Percentiles rank a stretch among this genome's conserved stretches.
These are phyloP conservation scores for Diophrys sp. DNA, from an alignment of 73 alveolate genomes.

Conservation along the genomic window DNA sequence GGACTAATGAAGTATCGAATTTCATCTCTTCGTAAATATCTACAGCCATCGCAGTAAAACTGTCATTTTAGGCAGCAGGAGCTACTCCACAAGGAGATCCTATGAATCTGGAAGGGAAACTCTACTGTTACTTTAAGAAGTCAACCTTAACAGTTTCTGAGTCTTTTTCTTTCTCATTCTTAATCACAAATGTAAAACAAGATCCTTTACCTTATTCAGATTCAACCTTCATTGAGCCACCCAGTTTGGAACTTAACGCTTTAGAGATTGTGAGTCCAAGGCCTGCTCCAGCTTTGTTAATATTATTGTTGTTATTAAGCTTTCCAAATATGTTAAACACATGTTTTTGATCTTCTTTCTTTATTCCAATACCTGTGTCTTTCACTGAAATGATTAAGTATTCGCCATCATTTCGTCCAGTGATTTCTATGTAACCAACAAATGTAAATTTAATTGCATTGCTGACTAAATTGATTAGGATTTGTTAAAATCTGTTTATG, in stretches of 20 bases:
- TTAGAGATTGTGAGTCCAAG: constrained; percentile 4
- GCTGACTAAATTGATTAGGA: no score
- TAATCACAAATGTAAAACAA: not conserved
- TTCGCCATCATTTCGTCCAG: not conserved
- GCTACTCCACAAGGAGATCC: no score
- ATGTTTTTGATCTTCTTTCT: not conserved
- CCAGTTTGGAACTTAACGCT: not conserved
- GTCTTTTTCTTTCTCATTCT: not conserved
- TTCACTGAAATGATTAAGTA: not conserved
- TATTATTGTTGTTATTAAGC: constrained; percentile 1
- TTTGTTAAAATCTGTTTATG: no score
- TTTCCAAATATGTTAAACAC: constrained; percentile 8
- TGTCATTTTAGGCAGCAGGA: no score
- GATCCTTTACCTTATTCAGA: not conserved
- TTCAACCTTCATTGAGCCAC: not conserved
- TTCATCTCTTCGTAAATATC: no score
- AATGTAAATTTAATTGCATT: no score
- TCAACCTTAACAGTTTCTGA: no score
- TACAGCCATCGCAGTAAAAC: no score
- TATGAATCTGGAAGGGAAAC: no score
- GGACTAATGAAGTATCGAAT: no score
- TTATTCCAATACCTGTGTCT: constrained; percentile 1
- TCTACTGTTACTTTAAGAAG: no score
- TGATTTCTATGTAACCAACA: no score
- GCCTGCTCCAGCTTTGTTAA: constrained; percentile 4